Base-by-base conservation (phyloP, 257 asterid species). In the Oldenlandia corymbosa region DNA sequence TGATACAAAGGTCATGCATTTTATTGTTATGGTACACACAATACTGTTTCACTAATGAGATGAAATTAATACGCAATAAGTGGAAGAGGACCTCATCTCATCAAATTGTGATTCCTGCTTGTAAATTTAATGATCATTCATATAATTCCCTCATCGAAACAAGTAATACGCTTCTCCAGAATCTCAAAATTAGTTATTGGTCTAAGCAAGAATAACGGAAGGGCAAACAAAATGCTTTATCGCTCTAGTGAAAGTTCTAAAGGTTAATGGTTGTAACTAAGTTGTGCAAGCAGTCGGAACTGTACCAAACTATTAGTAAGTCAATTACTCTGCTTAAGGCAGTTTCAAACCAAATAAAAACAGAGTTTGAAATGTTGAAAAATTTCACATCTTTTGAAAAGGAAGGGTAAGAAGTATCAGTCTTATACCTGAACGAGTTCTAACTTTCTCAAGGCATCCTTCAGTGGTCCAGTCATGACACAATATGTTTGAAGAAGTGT, bases 401-500 rank as follows among this genome's bases (percentile, higher is more conserved):
- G n/a, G n/a, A n/a, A n/a, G n/a, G n/a, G n/a, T n/a, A 17, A 42
- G n/a, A 23, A 67, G 16, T 55, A 26, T 30, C 24, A 54, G 3
- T 24, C 1, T 45, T 46, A 31, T 79, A 88, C 98, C 98, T 85
- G 67, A 56, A 89, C 51, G n/a, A 21, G 64, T 65, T 87, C 91
- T 75, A 92, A 73, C 66, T 84, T 87, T 60, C 81, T 86, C 61
- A 92, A 80, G 0, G 95, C 95, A 39, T 59, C 69, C 74, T 77
- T 75, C 68, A 93, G 76, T 17, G 95, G 85, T 58, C 20, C 82
- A 50, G 91, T 79, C 76, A 89, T 69, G 54, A 73, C 75, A 69
- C 79, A 61, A 50, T 92, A 71, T 69, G 84, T 87, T 43, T 60
- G 71, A 46, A 89, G 91, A 72, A 92, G 83, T 23, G 71, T n/a